Percentiles rank a stretch among this genome's conserved stretches.
Evolutionary conservation across 768 basidiomycete species (phyloP).

Genomic region (Amanita subjunquillea): DNA sequence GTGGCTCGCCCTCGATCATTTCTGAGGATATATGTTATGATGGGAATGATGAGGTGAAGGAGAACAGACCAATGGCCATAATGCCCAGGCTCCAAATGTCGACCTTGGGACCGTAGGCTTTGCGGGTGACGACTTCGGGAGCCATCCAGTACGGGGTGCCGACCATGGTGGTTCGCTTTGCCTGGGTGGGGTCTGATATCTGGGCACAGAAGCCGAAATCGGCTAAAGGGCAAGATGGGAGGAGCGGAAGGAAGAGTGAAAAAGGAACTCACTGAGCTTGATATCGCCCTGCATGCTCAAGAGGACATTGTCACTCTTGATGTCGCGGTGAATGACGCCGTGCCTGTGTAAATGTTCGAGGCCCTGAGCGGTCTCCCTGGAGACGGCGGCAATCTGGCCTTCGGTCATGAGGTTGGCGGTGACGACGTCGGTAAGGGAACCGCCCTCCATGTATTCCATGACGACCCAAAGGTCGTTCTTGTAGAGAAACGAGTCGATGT

Average conservation of each 20-base stretch:
- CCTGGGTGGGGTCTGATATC: conserved; percentile 79
- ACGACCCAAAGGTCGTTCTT: conserved; percentile 99
- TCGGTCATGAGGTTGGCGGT: conserved; percentile 96
- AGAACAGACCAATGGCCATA: conserved; percentile 75
- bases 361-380: conserved; percentile 86
- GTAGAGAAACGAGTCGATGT: conserved; percentile 96
- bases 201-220: conserved; percentile 99
- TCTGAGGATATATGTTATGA: conserved; percentile 30
- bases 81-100: conserved; percentile 96
- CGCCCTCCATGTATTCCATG: conserved; percentile 99
- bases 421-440: conserved; percentile 89
- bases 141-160: conserved; percentile 99
- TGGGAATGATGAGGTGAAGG: no score
- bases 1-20: conserved; percentile 98
- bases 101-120: conserved; percentile 98
- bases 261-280: conserved; percentile 76
- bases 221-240: conserved; percentile 35
- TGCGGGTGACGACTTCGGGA: conserved; percentile 93
- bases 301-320: conserved; percentile 97
- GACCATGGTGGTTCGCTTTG: conserved; percentile 97
- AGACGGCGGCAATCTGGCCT: conserved; percentile 96
- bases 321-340: conserved; percentile 97
- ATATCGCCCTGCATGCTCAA: conserved; percentile 91
- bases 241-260: background rate
- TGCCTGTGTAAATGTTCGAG: conserved; percentile 91